These are phyloP conservation scores for Kewa caespitosa DNA, from an alignment of 179 eudicot species.

Conservation along the genomic window DNA sequence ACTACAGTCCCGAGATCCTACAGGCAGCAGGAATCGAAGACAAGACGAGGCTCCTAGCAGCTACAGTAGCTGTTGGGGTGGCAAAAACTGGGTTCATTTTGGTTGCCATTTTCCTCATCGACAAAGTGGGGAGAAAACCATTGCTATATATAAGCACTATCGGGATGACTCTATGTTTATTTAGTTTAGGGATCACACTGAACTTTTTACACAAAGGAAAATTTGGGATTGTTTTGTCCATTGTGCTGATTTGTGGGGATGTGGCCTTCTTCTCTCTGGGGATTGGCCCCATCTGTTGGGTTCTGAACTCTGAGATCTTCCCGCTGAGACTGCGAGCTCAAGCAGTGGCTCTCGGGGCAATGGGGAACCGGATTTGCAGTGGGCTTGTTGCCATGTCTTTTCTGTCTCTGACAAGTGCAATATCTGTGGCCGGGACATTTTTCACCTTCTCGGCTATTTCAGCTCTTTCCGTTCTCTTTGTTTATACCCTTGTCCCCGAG, in stretches of 20 bases:
- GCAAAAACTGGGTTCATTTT: constrained; percentile 58
- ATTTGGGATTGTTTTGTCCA: constrained; percentile 39
- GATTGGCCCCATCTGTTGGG: constrained; percentile 36
- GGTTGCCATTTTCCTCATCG: constrained; percentile 56
- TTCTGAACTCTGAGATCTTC: constrained; percentile 31
- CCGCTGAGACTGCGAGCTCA: constrained; percentile 33
- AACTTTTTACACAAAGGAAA: constrained; percentile 26
- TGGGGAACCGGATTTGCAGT: constrained; percentile 29
- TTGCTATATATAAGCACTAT: constrained; percentile 55
- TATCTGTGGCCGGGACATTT: constrained; percentile 25
- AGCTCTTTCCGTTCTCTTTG: constrained; percentile 30
- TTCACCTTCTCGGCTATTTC: constrained; percentile 24
- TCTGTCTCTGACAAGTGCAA: constrained; percentile 20
- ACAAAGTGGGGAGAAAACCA: constrained; percentile 54
- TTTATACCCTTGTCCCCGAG: constrained; percentile 26
- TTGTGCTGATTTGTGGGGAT: constrained; percentile 51
- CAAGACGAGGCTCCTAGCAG: constrained; percentile 37
- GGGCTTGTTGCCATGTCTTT: constrained; percentile 31
- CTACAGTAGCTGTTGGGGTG: constrained; percentile 59
- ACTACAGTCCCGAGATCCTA: constrained; percentile 60
- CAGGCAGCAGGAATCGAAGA: constrained; percentile 45
- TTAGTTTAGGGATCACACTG: constrained; percentile 47
- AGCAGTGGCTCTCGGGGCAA: constrained; percentile 31
- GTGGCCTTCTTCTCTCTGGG: constrained; percentile 36
- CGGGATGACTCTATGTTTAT: constrained; percentile 60